Percentiles rank a stretch among this genome's conserved stretches.
phyloP scores from a whole-genome alignment of 768 basidiomycete species.

The Cyathus striatus region DNA sequence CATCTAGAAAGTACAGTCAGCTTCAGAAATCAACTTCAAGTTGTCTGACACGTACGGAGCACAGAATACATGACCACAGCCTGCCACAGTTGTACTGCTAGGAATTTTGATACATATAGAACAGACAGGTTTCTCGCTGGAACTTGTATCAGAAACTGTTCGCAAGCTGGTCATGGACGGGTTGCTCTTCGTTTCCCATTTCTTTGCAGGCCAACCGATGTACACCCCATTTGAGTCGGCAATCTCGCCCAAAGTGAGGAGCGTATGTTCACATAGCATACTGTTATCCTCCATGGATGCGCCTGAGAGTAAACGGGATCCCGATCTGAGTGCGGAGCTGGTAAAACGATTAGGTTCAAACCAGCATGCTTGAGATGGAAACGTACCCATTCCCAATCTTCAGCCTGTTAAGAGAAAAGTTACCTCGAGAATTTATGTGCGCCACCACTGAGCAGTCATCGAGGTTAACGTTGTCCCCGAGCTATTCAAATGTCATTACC shows the following conservation, averaged over 20 bases:
- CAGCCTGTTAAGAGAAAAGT: conserved; percentile 36
- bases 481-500: too few species aligned
- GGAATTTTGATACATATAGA: conserved; percentile 25
- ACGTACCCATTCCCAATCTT: conserved; percentile 33
- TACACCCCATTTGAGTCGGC: conserved; percentile 34
- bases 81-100: conserved; percentile 20
- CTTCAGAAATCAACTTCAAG: not conserved
- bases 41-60: conserved; percentile 9
- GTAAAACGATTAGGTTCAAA: not conserved
- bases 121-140: conserved; percentile 19
- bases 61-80: conserved; percentile 26
- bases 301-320: conserved; percentile 41
- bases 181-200: conserved; percentile 13
- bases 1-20: conserved; percentile 9
- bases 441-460: conserved; percentile 44
- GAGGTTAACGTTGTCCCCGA: conserved; percentile 37
- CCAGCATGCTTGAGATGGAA: not conserved
- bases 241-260: conserved; percentile 40
- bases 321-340: conserved; percentile 38
- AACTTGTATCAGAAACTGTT: conserved; percentile 3
- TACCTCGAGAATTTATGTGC: conserved; percentile 42
- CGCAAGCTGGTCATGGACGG: too few species aligned
- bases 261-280: conserved; percentile 44
- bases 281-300: conserved; percentile 46
- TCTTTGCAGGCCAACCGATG: conserved; percentile 39